Conservation (phyloP, 805 yeast genomes). For the Cyberlindnera japonica region DNA sequence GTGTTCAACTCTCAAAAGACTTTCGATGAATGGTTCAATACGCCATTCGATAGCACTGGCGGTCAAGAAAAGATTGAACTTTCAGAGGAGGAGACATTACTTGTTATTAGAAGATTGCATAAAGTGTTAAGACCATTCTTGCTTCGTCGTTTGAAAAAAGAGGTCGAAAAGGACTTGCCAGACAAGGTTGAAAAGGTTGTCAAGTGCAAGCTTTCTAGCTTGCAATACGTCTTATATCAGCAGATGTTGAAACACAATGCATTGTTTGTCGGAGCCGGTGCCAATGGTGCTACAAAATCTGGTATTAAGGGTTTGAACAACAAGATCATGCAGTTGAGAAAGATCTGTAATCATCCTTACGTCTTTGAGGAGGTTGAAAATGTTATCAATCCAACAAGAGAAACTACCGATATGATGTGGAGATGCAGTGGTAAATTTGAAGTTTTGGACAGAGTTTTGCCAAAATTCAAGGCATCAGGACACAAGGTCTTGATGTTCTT, state of each 20-base stretch:
- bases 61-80: conserved; percentile 75
- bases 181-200: conserved; percentile 80
- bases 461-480: conserved; percentile 69
- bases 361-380: conserved; percentile 81
- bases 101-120: conserved; percentile 80
- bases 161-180: conserved; percentile 83
- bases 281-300: conserved; percentile 45
- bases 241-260: conserved; percentile 74
- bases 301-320: conserved; percentile 78
- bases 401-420: conserved; percentile 67
- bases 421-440: conserved; percentile 81
- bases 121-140: conserved; percentile 83
- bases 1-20: conserved; percentile 83
- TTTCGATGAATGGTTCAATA: conserved; percentile 87
- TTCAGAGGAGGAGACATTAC: conserved; percentile 80
- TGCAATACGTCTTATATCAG: conserved; percentile 66
- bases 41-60: conserved; percentile 85
- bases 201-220: conserved; percentile 71
- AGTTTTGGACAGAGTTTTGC: conserved; percentile 66
- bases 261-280: conserved; percentile 57
- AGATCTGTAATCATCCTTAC: conserved; percentile 84
- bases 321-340: conserved; percentile 80
- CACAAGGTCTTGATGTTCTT: conserved; percentile 79
- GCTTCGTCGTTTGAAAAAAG: conserved; percentile 78
- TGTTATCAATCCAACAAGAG: conserved; percentile 57